Evolutionary conservation across 2,329 filamentous ascomycete species (phyloP).

Genomic region (Nigrospora oryzae): DNA sequence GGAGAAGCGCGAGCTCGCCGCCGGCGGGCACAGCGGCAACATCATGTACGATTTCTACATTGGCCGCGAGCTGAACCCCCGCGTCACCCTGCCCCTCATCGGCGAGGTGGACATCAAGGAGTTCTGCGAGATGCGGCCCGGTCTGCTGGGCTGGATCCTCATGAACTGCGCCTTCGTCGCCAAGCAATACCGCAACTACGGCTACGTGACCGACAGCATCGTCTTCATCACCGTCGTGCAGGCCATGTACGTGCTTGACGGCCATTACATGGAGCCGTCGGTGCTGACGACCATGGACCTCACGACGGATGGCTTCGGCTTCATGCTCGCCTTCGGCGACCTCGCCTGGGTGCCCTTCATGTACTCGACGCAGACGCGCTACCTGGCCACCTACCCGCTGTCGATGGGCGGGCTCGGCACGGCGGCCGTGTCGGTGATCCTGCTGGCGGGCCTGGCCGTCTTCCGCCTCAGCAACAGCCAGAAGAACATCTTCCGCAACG

Average conservation of each 20-base stretch:
- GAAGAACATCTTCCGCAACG: conserved; percentile 88
- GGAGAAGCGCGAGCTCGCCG: conserved; percentile 68
- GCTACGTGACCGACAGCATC: conserved; percentile 79
- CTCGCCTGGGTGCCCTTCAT: conserved; percentile 88
- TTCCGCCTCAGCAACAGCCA: conserved; percentile 92
- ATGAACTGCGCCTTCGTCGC: conserved; percentile 78
- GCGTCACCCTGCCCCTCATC: conserved; percentile 67
- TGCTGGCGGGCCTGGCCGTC: conserved; percentile 72
- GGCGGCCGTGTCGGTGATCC: conserved; percentile 55
- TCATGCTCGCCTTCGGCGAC: conserved; percentile 91
- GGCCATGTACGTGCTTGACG: conserved; percentile 74
- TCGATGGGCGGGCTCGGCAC: conserved; percentile 65
- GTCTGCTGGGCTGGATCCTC: conserved; percentile 81
- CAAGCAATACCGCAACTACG: conserved; percentile 80
- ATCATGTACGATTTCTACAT: conserved; percentile 95
- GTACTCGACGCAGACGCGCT: conserved; percentile 77
- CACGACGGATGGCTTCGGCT: conserved; percentile 85
- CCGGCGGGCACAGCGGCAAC: conserved; percentile 76
- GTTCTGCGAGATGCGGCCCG: conserved; percentile 85
- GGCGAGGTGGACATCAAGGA: conserved; percentile 86
- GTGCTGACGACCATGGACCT: conserved; percentile 93
- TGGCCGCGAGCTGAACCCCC: conserved; percentile 88
- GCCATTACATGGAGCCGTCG: conserved; percentile 77
- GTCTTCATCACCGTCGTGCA: conserved; percentile 71
- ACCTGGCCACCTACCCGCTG: conserved; percentile 74